Evolutionary conservation across 2,329 filamentous ascomycete species (phyloP).

Genomic region (Sarocladium kiliense): DNA sequence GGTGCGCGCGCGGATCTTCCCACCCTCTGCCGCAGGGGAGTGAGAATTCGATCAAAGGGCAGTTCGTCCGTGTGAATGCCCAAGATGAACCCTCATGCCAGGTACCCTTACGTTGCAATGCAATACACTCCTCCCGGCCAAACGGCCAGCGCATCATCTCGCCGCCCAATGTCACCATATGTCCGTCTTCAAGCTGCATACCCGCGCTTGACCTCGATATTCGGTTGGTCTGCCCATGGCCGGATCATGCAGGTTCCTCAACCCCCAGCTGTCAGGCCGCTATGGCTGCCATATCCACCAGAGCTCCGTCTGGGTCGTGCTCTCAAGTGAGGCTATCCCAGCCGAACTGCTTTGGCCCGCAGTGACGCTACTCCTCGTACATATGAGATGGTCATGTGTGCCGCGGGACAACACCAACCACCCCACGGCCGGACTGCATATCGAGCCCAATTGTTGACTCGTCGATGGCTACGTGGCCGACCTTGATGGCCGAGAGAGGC

Average conservation of each 20-base stretch:
- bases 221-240: background rate
- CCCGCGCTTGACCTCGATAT: slow-evolving; percentile 8
- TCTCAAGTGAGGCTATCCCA: slow-evolving; percentile 6
- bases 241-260: background rate
- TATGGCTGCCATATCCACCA: background rate
- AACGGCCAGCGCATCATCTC: slow-evolving; percentile 26
- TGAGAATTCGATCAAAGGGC: background rate
- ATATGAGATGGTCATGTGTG: background rate
- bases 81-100: background rate
- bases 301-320: background rate
- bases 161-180: slow-evolving; percentile 7
- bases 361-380: background rate
- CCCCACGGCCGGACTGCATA: background rate
- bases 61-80: slow-evolving; percentile 5
- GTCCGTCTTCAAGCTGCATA: background rate
- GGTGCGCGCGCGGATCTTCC: background rate
- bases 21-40: background rate
- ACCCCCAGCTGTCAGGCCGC: background rate
- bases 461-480: background rate
- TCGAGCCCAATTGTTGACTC: background rate
- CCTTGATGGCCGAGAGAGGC: background rate
- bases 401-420: background rate
- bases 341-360: background rate
- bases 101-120: background rate
- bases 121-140: background rate